Base-by-base conservation (phyloP, 345 rosid genomes). In the Euphorbia tirucalli region DNA sequence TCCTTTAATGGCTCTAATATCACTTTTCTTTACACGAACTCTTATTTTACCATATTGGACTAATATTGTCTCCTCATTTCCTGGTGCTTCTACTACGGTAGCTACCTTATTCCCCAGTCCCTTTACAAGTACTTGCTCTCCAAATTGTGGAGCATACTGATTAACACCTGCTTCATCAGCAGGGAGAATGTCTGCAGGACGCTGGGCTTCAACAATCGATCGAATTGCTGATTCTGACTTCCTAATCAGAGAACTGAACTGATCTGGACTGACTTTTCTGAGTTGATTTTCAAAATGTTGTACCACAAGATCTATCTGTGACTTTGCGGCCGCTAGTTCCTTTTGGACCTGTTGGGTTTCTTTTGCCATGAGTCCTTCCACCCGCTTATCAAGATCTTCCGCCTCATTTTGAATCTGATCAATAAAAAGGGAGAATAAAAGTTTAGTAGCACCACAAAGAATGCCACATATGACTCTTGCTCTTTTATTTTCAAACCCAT, bases 1-100 rank as follows among this genome's bases (percentile, higher is more conserved):
- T 61, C 65, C 74, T 43, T 76, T 74, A 75, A 80, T 58, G 19
- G 93, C 82, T 73, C 82, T 82, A 62, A 90, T 70, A 71, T 85
- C 84, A 28, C 70, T 82, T 78, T 81, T 94, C 80, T 89, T 88
- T 74, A 89, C 87, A 49, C 90, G 87, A 72, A 88, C 88, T 67
- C 86, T 85, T 55, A 91, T 75, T 88, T 90, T 91, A 83, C 97
- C 97, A 57, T 86, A 87, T 72, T 90, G 97, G 68, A 93, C 89
- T 62, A 91, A 65, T 69, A 90, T 73, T 7, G 86, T 77, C 61
- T 83, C 89, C 61, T 87, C 96, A 73, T 85, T 83, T 68, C 84
- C 92, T 39, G 87, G 70, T 73, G 81, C 90, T 84, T 87, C 96
- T 56, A 88, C 89, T 59, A 93, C 89, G 24, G 89, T 87, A 55